Conservation (phyloP, 164 flowering plant species). For the Annona cherimola region DNA sequence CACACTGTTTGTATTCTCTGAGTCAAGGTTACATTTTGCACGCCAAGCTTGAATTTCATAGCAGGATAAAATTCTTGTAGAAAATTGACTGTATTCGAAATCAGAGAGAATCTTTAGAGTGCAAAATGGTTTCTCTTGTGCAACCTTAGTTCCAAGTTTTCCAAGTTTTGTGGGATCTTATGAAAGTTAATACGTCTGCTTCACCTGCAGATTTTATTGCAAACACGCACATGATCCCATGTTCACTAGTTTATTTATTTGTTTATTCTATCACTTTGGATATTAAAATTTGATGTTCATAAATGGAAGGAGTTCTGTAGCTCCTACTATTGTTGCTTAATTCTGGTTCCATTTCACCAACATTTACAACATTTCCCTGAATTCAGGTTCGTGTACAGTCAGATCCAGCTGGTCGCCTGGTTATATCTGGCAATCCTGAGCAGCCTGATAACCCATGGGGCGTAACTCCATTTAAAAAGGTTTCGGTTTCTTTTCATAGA, state of each 20-base stretch:
- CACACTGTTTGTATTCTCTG: neutral
- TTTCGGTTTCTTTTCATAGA: slow-evolving; percentile 8
- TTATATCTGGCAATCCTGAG: slow-evolving; percentile 84
- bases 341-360: neutral
- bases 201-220: neutral
- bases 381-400: slow-evolving; percentile 86
- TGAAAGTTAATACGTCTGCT: neutral
- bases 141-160: too few species aligned
- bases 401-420: slow-evolving; percentile 90
- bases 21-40: neutral
- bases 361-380: neutral
- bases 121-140: too few species aligned
- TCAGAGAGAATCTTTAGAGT: too few species aligned
- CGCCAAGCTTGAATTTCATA: neutral
- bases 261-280: neutral
- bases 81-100: too few species aligned
- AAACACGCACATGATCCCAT: neutral
- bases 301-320: neutral
- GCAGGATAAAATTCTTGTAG: too few species aligned
- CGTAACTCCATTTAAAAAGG: slow-evolving; percentile 89
- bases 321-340: slow-evolving; percentile 1
- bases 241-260: too few species aligned
- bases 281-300: neutral
- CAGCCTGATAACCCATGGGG: slow-evolving; percentile 96
- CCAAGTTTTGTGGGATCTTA: too few species aligned